Conservation (phyloP, 768 basidiomycete species). For the Lyophyllum shimeji region DNA sequence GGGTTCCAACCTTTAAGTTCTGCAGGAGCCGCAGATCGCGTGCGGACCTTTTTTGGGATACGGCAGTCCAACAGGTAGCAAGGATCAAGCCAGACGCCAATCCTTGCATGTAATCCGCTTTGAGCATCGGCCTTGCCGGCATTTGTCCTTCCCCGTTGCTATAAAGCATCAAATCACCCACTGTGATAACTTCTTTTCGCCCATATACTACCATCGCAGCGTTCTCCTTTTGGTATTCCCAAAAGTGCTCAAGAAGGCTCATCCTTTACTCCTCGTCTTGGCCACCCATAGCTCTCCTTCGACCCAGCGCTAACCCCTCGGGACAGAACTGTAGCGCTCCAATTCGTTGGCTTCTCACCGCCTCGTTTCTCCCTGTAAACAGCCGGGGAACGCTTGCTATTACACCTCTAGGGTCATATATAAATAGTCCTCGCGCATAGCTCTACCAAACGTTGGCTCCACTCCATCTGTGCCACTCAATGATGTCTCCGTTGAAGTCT, state of each 20-base stretch:
- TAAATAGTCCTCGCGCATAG: not conserved
- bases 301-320: conserved; percentile 18
- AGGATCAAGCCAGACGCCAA: conserved; percentile 25
- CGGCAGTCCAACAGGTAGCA: conserved; percentile 11
- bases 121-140: conserved; percentile 24
- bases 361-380: not conserved
- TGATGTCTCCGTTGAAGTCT: conserved; percentile 8
- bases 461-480: not conserved
- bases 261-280: conserved; percentile 10
- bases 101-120: conserved; percentile 23
- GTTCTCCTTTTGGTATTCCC: conserved; percentile 17
- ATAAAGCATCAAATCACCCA: conserved; percentile 19
- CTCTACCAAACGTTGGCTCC: not conserved
- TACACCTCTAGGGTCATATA: not conserved
- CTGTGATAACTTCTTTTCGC: conserved; percentile 14
- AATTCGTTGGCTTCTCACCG: conserved; percentile 1
- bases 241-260: conserved; percentile 20
- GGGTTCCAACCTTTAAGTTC: not conserved
- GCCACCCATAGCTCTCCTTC: conserved; percentile 4
- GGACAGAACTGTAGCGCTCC: conserved; percentile 2
- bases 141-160: conserved; percentile 18
- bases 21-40: conserved; percentile 28
- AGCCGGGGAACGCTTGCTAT: not conserved
- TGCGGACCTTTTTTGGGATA: conserved; percentile 9
- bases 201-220: conserved; percentile 13